phyloP scores from a whole-genome alignment of 2,329 filamentous ascomycete species.

The Grosmannia clavigera region DNA sequence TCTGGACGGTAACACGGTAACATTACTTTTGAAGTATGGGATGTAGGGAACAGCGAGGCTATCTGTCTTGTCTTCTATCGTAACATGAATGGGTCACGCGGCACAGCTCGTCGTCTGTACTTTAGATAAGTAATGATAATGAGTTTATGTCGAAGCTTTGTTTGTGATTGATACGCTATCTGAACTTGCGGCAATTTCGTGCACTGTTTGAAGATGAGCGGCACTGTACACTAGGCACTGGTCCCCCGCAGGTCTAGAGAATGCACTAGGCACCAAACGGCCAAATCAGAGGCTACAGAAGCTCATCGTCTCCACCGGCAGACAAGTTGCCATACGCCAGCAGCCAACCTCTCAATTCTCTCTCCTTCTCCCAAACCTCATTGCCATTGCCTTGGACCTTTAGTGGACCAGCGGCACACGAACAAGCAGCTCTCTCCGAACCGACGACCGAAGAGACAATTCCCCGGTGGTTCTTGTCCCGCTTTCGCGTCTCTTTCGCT shows the following conservation, averaged over 20 bases:
- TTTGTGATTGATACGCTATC: neutral
- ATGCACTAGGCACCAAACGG: neutral
- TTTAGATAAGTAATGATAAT: conserved; percentile 7
- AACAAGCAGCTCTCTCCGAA: neutral
- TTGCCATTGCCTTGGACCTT: neutral
- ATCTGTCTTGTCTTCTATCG: no score
- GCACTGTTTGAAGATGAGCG: neutral
- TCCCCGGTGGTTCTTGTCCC: no score
- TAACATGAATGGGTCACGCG: neutral
- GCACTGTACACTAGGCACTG: neutral
- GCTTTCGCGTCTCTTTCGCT: no score
- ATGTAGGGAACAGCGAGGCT: no score
- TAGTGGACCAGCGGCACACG: neutral
- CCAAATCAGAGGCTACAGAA: conserved; percentile 9
- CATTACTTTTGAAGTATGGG: no score
- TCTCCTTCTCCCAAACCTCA: neutral
- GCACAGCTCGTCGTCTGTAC: neutral
- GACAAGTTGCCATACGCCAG: neutral
- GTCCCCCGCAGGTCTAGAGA: conserved; percentile 3
- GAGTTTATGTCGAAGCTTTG: conserved; percentile 3
- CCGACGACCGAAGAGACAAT: neutral
- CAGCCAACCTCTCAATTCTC: neutral
- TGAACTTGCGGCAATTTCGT: neutral
- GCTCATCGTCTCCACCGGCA: conserved; percentile 7
- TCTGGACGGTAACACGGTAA: no score